phyloP scores from a whole-genome alignment of 2,329 filamentous ascomycete species.

The Coleophoma crateriformis region DNA sequence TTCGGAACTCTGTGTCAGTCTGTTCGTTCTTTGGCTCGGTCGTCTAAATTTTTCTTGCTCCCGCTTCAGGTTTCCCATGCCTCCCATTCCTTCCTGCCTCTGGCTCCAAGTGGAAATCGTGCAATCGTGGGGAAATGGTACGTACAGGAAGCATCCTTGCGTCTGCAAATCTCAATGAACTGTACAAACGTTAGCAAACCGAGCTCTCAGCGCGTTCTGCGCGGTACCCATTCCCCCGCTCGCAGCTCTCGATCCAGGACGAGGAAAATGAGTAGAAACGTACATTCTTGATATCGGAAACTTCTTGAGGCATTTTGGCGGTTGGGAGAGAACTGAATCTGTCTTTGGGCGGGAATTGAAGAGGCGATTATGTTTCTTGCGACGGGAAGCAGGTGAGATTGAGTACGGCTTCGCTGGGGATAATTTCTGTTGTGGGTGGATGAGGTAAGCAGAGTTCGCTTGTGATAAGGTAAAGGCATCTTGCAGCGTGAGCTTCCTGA shows the following conservation, averaged over 20 bases:
- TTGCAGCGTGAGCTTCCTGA: conserved; percentile 1
- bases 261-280: conserved; percentile 14
- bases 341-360: conserved; percentile 6
- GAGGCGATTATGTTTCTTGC: background rate
- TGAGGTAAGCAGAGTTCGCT: conserved; percentile 5
- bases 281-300: conserved; percentile 93
- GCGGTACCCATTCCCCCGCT: too few species aligned
- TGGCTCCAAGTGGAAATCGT: background rate
- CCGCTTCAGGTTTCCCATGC: background rate
- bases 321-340: conserved; percentile 25
- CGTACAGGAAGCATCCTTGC: conserved; percentile 99
- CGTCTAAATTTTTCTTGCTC: background rate
- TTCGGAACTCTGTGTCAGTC: conserved; percentile 9
- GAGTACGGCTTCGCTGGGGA: too few species aligned
- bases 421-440: conserved; percentile 3
- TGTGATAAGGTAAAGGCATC: conserved; percentile 1
- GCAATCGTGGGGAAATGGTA: conserved; percentile 26
- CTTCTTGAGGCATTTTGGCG: conserved; percentile 95
- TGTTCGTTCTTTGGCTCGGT: background rate
- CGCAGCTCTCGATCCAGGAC: too few species aligned
- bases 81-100: background rate
- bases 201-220: too few species aligned
- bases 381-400: too few species aligned
- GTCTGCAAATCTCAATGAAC: conserved; percentile 99
- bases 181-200: conserved; percentile 32